These are phyloP conservation scores for Linnemannia schmuckeri DNA, from an alignment of 192 early-diverging fungal genomes.

Conservation along the genomic window DNA sequence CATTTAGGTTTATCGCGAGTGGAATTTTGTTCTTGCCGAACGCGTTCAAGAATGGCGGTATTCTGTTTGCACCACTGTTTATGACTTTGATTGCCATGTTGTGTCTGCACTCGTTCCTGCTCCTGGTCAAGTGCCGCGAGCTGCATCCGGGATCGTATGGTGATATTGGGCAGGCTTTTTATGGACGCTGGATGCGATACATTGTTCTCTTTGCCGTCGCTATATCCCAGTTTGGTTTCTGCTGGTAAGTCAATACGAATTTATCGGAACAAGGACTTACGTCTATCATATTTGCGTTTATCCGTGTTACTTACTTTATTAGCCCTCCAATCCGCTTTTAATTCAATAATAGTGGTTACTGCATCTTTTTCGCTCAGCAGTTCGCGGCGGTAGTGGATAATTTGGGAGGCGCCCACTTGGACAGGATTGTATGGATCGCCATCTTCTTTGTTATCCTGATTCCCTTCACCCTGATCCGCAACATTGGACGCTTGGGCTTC, in stretches of 20 bases:
- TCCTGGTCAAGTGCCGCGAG: constrained; percentile 74
- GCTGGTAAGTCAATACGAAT: constrained; percentile 65
- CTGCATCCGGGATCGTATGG: constrained; percentile 76
- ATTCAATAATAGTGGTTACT: constrained; percentile 60
- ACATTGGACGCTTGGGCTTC: constrained; percentile 85
- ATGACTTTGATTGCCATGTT: constrained; percentile 74
- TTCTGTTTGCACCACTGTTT: constrained; percentile 70
- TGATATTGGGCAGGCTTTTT: constrained; percentile 75
- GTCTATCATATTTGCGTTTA: not conserved
- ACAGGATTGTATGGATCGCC: constrained; percentile 76
- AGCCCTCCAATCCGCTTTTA: not conserved
- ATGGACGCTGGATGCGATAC: constrained; percentile 73
- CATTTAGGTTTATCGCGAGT: constrained; percentile 71
- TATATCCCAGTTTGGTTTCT: constrained; percentile 85
- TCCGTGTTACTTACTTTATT: not conserved
- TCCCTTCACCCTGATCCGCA: constrained; percentile 87
- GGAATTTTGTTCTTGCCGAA: constrained; percentile 84
- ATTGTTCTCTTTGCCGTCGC: constrained; percentile 76
- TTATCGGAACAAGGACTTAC: too few relatives aligned
- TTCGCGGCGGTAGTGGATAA: constrained; percentile 78
- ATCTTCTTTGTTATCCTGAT: constrained; percentile 79
- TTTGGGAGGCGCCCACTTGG: constrained; percentile 70
- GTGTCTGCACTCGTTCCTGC: constrained; percentile 74
- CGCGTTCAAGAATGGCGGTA: constrained; percentile 80
- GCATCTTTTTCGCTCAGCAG: constrained; percentile 91